Base-by-base conservation (phyloP, 805 yeast species). In the Saturnispora quitensis region DNA sequence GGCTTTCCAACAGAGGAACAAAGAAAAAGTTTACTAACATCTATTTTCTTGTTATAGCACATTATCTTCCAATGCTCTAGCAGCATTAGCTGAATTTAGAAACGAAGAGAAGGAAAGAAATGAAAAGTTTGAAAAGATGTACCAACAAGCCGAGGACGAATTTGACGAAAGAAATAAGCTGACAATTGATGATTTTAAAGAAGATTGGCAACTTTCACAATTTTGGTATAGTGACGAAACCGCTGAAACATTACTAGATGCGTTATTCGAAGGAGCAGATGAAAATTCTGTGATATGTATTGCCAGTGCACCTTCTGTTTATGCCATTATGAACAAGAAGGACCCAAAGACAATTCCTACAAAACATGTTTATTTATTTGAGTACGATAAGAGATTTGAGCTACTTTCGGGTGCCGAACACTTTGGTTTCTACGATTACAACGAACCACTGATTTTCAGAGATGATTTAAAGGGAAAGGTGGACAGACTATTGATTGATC, bases 141-240 rank as follows among this genome's bases (percentile, higher is more conserved):
- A 72, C 56, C 63, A 72, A 50, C 68, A 72, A 50, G 86, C 90
- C 9, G 89, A 86, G 57, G 74, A 77, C 33, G 69, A 69, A 6
- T 78, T 72, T 57, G 75, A 73, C n/a, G 59, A 62, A n/a, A 60
- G 66, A 46, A 52, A 51, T 20, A 38, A 50, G 12, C 49, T 62
- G 12, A 52, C 66, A 20, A 90, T 90, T 67, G 87, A 83, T 50
- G 73, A 80, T 38, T 89, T 89, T 66, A 74, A 85, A 62, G 97
- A 89, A 67, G 96, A 89, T 67, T 89, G 97, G 97, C 93, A 88
- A 62, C 73, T 90, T 38, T 88, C 96, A 1, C 97, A 89, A 66
- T 89, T 89, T 68, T 89, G 97, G 89, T 89, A 88, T 62, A 70
- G 76, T 52, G 90, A 88, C 54, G 68, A 71, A 3, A 89, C 97